Conservation (phyloP, 2,329 filamentous ascomycete species). For the Cladosporium phlei region DNA sequence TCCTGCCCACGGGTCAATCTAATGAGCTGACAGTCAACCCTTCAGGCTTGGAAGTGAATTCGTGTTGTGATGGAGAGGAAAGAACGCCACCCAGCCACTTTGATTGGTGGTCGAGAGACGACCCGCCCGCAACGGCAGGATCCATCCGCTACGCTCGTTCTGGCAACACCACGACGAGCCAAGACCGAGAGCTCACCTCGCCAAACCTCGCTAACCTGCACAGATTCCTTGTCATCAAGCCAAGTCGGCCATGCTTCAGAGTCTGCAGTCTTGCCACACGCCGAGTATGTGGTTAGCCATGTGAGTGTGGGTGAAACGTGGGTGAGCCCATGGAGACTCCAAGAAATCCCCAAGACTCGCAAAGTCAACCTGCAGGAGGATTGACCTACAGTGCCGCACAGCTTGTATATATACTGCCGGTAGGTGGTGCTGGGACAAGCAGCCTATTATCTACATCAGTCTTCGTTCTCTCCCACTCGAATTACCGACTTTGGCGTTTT, state of each 20-base stretch:
- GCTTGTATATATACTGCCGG: not conserved
- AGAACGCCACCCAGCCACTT: not conserved
- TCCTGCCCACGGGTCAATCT: no score
- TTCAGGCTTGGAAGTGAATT: constrained; percentile 1
- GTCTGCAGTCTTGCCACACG: no score
- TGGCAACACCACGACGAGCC: not conserved
- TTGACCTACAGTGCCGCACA: no score
- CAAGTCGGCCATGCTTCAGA: constrained; percentile 10
- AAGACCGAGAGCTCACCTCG: constrained; percentile 5
- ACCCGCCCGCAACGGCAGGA: not conserved
- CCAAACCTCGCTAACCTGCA: constrained; percentile 9
- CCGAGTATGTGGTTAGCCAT: constrained; percentile 8
- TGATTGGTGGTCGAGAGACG: constrained; percentile 9
- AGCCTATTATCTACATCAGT: not conserved
- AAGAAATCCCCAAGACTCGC: constrained; percentile 6
- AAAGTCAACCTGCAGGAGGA: constrained; percentile 2
- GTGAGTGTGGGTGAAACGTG: constrained; percentile 1
- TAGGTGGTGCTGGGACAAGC: no score
- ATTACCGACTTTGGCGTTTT: not conserved
- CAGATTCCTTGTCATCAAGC: constrained; percentile 13
- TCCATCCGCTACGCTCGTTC: not conserved
- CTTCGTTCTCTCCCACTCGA: no score
- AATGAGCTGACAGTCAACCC: constrained; percentile 10
- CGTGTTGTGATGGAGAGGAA: not conserved
- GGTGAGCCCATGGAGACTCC: constrained; percentile 4